phyloP scores from a whole-genome alignment of 305 asterid genomes.

The Rubia balearica region DNA sequence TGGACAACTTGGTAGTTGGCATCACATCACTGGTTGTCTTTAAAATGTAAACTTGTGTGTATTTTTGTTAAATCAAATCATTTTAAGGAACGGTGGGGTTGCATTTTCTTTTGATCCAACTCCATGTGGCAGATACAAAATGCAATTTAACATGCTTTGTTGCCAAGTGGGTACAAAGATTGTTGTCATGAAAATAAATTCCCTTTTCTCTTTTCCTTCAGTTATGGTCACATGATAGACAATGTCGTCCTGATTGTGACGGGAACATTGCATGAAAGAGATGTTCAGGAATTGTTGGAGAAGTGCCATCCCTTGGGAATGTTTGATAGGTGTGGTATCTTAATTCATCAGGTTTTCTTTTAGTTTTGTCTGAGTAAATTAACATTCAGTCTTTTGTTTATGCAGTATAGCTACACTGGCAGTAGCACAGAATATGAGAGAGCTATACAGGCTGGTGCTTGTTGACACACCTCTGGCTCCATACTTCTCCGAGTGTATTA shows the following conservation, averaged over 20 bases:
- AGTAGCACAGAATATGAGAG: conserved; percentile 98
- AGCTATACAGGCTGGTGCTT: conserved; percentile 92
- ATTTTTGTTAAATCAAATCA: not conserved
- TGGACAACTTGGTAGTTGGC: not conserved
- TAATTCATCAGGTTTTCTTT: not conserved
- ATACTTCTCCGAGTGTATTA: conserved; percentile 93
- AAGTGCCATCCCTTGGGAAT: conserved; percentile 98
- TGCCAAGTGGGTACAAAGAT: not conserved
- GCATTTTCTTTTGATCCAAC: not conserved
- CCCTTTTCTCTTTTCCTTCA: conserved; percentile 17
- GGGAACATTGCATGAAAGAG: conserved; percentile 98
- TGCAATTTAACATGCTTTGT: not conserved
- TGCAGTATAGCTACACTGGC: conserved; percentile 93
- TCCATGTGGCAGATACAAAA: not conserved
- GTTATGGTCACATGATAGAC: conserved; percentile 99
- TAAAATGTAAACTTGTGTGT: not conserved
- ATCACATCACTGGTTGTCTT: conserved; percentile 1
- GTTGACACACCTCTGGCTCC: conserved; percentile 98
- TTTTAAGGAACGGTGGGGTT: not conserved
- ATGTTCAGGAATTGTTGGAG: conserved; percentile 96
- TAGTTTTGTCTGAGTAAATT: conserved; percentile 5
- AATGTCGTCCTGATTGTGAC: conserved; percentile 96
- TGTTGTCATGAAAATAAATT: not conserved
- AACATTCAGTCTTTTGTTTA: conserved; percentile 22
- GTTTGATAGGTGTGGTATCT: conserved; percentile 79